Base-by-base conservation (phyloP, 805 yeast species). In the Pichia paraexigua region DNA sequence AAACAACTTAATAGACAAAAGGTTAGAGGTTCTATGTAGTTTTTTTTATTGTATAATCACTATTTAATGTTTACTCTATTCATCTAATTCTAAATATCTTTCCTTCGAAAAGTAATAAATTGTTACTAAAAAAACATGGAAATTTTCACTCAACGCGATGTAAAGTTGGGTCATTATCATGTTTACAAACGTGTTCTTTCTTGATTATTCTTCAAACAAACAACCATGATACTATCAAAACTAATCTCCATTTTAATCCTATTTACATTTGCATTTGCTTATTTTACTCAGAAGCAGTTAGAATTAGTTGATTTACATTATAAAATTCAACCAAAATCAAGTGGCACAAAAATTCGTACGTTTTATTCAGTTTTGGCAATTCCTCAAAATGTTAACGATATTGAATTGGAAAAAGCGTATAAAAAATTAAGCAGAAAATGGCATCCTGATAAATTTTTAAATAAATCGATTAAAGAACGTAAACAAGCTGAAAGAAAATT, bases 371-470 rank as follows among this genome's bases (percentile, higher is more conserved):
- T 56, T 21, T 43, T 56, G 5, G 28, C 51, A 9, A 41, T 53
- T 41, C 60, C 67, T n/a, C 52, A 66, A 7, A 68, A 71, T 32
- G 71, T 85, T 1, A 66, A 76, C 0, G 62, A 70, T 41, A 78
- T 78, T 40, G 82, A 82, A 54, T 79, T 86, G 47, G 72, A 72
- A 49, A 80, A 78, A 57, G 85, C 86, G 22, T 85, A 86, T 69
- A 81, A 87, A 62, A 83, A 80, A 59, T 63, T 84, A 32, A 83
- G 96, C 2, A 74, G 85, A 48, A 74, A 73, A 55, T 73, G 85
- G 58, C 99, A 92, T 63, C 99, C 99, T 0, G 99, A 92, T 68
- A 90, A 92, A 66, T 66, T 69, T 30, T n/a, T 53, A n/a, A 20
- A 69, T 66, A 47, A 69, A 69, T 44, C 66, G 63, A 10, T 1